Evolutionary conservation across 208 protist species (phyloP), one percentile per base, ranked within the genome.

Genomic region (Trypanosoma mega): DNA sequence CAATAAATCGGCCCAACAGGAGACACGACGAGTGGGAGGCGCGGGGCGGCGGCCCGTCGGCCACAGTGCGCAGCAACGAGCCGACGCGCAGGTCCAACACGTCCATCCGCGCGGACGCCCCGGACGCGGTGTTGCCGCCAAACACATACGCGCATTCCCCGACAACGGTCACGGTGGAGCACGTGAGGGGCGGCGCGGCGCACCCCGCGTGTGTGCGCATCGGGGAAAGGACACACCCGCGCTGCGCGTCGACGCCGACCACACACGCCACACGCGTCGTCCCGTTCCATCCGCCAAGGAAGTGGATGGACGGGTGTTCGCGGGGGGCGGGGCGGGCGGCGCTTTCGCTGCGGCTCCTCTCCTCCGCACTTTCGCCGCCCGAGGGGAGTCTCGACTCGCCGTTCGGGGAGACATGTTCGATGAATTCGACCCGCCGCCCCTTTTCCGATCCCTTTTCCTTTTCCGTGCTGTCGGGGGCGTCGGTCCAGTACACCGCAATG

Each of bases 231-330:
- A 56, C 31, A 12, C 14, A 41, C 24, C 52, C 52, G 24, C 7
- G 50, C 26, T 33, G 24, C 45, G 61, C 24, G 39, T 68, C 57
- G 50, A 87, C 78, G 2, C 54, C 55, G 12, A 68, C 23, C 14
- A 68, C 46, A 12, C 46, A 63, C 3, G 71, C 53, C 34, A 82
- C 53, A 21, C 83, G 80, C 4, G 60, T 61, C 12, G 43, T 58
- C 7, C 55, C 56, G 30, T 74, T 56, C 82, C 82, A 93, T 9
- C 87, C 87, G 45, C 87, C 83, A 21, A 87, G 64, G 20, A 84
- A 51, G 20, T 62, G 68, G 36, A 82, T 67, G 21, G 60, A 39
- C 1, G 62, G 52, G 31, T 52, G 55, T 21, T 59, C 71, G 51
- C 43, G 41, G 41, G 12, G 18, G 47, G 39, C 34, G 23, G 33